phyloP scores from a whole-genome alignment of 1,139 yeast genomes.

The Suhomyces yuchorum region DNA sequence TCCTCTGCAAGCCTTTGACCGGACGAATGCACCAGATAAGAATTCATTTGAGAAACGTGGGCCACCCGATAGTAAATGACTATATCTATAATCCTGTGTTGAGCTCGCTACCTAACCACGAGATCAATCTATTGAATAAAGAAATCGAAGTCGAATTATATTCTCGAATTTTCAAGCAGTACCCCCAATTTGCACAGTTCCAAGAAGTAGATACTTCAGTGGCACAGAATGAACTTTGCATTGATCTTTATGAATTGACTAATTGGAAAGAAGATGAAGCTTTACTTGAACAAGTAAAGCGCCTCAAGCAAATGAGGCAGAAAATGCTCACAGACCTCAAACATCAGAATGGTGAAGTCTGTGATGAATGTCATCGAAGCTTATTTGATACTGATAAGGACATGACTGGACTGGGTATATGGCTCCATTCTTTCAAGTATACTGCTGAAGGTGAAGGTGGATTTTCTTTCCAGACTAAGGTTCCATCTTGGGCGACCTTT shows the following conservation, averaged over 20 bases:
- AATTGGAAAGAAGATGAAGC: slow-evolving; percentile 19
- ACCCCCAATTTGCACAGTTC: slow-evolving; percentile 18
- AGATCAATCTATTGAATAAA: slow-evolving; percentile 24
- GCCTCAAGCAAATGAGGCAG: slow-evolving; percentile 13
- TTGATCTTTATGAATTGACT: slow-evolving; percentile 22
- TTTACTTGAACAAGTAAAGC: slow-evolving; percentile 12
- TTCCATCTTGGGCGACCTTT: slow-evolving; percentile 40
- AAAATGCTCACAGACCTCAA: slow-evolving; percentile 21
- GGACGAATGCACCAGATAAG: slow-evolving; percentile 83
- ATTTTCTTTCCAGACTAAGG: slow-evolving; percentile 32
- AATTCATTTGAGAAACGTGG: slow-evolving; percentile 66
- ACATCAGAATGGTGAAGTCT: slow-evolving; percentile 23
- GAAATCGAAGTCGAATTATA: slow-evolving; percentile 34
- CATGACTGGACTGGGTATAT: slow-evolving; percentile 42
- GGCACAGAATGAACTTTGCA: slow-evolving; percentile 11
- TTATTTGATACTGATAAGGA: slow-evolving; percentile 41
- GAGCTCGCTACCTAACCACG: slow-evolving; percentile 14
- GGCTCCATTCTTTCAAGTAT: slow-evolving; percentile 62
- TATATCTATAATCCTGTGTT: slow-evolving; percentile 48
- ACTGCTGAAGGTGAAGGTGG: slow-evolving; percentile 24
- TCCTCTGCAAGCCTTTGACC: slow-evolving; percentile 65
- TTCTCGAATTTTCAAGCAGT: slow-evolving; percentile 21
- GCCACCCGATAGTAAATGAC: slow-evolving; percentile 72
- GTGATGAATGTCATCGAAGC: slow-evolving; percentile 49
- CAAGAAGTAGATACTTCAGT: slow-evolving; percentile 14